Base-by-base conservation (phyloP, 352 stramenopile species). In the Phytophthora pinifolia region DNA sequence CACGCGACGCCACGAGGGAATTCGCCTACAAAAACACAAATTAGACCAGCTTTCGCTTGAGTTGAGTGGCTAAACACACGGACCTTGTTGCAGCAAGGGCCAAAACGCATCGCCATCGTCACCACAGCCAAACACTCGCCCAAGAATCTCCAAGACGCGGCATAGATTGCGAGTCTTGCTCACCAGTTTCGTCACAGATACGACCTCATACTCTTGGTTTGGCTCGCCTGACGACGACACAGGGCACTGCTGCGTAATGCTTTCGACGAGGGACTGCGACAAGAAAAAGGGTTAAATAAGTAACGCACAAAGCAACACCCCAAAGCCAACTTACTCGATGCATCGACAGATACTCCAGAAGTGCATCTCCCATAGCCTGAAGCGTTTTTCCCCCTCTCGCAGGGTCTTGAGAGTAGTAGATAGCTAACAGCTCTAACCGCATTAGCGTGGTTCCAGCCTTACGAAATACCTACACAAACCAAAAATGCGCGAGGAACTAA, bases 361-460 rank as follows among this genome's bases (percentile, higher is more conserved):
- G 49, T 9, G 78, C 74, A 33, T 83, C 55, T 20, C 74, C 76
- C 41, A 88, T 70, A 5, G 70, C 67, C n/a, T 91, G 78, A 22
- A 83, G 57, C 2, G 74, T 87, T 25, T 84, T 89, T 6, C 81
- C 81, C 34, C 79, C 81, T 55, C 81, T 61, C 10, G 53, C 55
- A 13, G 81, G 59, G 51, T 88, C 77, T 60, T 91, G 81, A 13
- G 65, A 66, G 33, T 76, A 91, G 42, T 83, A 91, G 6, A 75
- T 70, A 25, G 68, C 76, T 39, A 91, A 14, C 20, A 79, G 68
- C 32, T 91, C 81, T 39, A 91, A 60, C n/a, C 81, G 67, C 46
- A 91, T 54, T 43, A 86, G 59, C 2, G 61, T 59, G 9, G 77
- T 84, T 6, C 82, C 82, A 18, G 79, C 67, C 59, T 68, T 49